phyloP scores from a whole-genome alignment of 2,329 filamentous ascomycete genomes.

The Cladosporium cucumerinum region DNA sequence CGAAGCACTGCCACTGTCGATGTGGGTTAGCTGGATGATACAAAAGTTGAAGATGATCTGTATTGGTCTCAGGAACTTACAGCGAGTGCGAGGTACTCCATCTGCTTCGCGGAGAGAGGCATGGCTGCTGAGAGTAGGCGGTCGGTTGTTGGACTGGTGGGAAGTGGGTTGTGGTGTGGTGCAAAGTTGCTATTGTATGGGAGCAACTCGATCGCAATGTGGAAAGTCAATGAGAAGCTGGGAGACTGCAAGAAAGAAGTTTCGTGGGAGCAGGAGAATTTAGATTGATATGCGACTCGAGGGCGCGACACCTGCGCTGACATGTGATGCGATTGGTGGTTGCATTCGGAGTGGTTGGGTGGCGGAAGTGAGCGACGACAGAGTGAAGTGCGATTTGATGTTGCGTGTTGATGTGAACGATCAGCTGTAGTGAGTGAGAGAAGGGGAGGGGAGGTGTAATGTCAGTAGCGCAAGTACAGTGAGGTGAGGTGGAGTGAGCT shows the following conservation, averaged over 20 bases:
- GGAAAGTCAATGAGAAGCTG: background rate
- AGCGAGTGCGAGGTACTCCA: constrained; percentile 30
- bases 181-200: background rate
- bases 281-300: background rate
- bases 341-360: background rate
- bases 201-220: background rate
- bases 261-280: background rate
- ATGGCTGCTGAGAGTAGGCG: constrained; percentile 16
- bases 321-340: background rate
- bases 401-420: background rate
- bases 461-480: constrained; percentile 16
- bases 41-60: background rate
- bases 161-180: background rate
- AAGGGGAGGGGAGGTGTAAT: background rate
- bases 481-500: constrained; percentile 3
- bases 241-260: background rate
- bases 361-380: constrained; percentile 1
- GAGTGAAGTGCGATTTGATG: background rate
- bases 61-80: background rate
- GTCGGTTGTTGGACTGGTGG: background rate
- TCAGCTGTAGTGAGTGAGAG: background rate
- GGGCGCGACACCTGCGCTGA: background rate
- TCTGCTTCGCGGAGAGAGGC: constrained; percentile 29
- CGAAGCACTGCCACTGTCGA: constrained; percentile 31
- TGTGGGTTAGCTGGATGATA: background rate